A percentile compares a stretch with the other conserved stretches of the same genome.
These are phyloP conservation scores for Hypoxylon trugodes DNA, from an alignment of 495 filamentous ascomycete species.

Conservation along the genomic window DNA sequence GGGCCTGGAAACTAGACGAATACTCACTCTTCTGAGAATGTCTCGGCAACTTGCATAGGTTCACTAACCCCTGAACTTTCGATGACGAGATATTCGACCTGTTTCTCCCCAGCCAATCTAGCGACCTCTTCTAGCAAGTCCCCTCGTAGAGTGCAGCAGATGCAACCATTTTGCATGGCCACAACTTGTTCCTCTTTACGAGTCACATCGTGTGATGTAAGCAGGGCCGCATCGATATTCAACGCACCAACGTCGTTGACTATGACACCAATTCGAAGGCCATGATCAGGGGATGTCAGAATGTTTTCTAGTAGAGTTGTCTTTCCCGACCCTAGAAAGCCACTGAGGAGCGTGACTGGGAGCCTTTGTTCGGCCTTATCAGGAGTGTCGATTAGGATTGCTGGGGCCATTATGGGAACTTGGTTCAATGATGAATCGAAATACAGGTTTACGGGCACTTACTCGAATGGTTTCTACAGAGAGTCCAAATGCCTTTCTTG, in stretches of 20 bases:
- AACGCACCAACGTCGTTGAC: constrained; percentile 67
- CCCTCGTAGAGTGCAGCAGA: constrained; percentile 68
- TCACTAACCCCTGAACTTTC: constrained; percentile 70
- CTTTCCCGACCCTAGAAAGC: constrained; percentile 60
- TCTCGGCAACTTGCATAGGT: constrained; percentile 70
- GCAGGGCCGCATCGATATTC: constrained; percentile 66
- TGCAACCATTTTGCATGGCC: constrained; percentile 69
- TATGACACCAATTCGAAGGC: constrained; percentile 63
- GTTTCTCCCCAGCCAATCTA: constrained; percentile 55
- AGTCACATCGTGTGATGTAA: constrained; percentile 58
- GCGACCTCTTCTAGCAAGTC: constrained; percentile 65
- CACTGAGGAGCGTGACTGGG: constrained; percentile 43
- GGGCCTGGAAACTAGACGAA: constrained; percentile 35
- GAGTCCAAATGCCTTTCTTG: neutral
- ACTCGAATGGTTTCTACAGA: neutral
- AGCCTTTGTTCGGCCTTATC: constrained; percentile 24
- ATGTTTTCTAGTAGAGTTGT: constrained; percentile 67
- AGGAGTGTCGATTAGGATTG: constrained; percentile 11
- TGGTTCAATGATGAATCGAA: neutral
- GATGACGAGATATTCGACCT: constrained; percentile 66
- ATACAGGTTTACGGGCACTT: neutral
- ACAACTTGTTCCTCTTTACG: constrained; percentile 63
- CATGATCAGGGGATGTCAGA: constrained; percentile 59
- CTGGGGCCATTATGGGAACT: constrained; percentile 22
- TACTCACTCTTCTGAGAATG: constrained; percentile 63